Percentiles rank a stretch among this genome's conserved stretches.
These are phyloP conservation scores for Coemansia sp. DNA, from an alignment of 192 early-diverging fungal genomes.

Conservation along the genomic window DNA sequence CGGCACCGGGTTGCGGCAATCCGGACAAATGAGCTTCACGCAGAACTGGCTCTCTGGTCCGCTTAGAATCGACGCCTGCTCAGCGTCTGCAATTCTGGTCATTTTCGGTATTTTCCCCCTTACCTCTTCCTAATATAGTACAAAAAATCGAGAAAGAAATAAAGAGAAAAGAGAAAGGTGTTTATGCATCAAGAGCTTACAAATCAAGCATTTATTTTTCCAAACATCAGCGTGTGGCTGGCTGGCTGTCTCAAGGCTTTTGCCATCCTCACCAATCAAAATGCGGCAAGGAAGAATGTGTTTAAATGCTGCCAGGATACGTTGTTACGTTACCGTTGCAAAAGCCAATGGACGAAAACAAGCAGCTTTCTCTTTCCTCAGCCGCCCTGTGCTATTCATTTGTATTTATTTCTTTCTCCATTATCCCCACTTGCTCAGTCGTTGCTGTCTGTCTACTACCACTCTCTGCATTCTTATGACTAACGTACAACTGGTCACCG, in stretches of 20 bases:
- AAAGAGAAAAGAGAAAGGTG: not conserved
- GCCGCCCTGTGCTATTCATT: no score
- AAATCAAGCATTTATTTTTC: not conserved
- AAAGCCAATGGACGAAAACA: no score
- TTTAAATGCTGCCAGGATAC: no score
- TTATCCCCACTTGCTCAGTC: no score
- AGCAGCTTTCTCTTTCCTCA: no score
- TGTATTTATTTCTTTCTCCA: no score
- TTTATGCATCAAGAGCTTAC: no score
- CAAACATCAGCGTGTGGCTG: not conserved
- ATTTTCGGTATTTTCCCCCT: not conserved
- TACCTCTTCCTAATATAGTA: not conserved
- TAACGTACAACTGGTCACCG: no score
- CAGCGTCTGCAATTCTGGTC: not conserved
- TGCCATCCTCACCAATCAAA: not conserved
- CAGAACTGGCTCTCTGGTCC: conserved; percentile 14
- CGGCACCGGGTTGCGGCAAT: conserved; percentile 83
- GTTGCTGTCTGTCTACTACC: no score
- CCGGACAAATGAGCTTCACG: conserved; percentile 57
- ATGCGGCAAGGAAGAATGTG: not conserved
- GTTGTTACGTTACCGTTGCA: no score
- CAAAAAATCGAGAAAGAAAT: not conserved
- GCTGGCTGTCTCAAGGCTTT: not conserved
- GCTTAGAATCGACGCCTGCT: not conserved
- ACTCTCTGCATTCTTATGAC: no score